phyloP scores from a whole-genome alignment of 2,329 filamentous ascomycete genomes.

The Diaporthe capsici region DNA sequence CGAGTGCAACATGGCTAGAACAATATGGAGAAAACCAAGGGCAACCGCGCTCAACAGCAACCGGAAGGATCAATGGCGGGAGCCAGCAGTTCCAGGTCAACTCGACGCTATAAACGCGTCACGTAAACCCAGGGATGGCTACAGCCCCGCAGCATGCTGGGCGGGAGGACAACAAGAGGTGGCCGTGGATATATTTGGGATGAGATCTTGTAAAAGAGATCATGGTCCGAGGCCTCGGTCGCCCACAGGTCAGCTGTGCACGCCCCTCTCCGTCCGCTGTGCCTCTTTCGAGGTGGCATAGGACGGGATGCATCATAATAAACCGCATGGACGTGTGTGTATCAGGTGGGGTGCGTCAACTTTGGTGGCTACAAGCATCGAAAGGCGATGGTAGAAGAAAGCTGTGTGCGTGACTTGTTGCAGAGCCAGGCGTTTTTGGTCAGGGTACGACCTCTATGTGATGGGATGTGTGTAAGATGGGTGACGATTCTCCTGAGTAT shows the following conservation, averaged over 20 bases:
- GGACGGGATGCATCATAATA: background rate
- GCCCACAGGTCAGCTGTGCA: background rate
- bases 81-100: background rate
- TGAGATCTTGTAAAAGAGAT: conserved; percentile 29
- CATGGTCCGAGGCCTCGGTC: background rate
- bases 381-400: background rate
- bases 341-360: background rate
- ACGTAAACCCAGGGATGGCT: conserved; percentile 1
- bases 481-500: conserved; percentile 31
- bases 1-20: conserved; percentile 1
- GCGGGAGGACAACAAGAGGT: background rate
- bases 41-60: conserved; percentile 4
- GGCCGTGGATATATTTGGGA: background rate
- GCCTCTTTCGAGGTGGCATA: background rate
- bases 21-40: conserved; percentile 24
- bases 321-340: background rate
- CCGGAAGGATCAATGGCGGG: conserved; percentile 1
- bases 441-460: conserved; percentile 12
- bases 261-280: background rate
- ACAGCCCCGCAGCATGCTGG: background rate
- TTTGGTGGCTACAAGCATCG: background rate
- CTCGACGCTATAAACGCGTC: conserved; percentile 36
- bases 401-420: conserved; percentile 7
- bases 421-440: conserved; percentile 36
- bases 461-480: conserved; percentile 29